phyloP scores from a whole-genome alignment of 2,329 filamentous ascomycete species.

The Pestalotiopsis sp. region DNA sequence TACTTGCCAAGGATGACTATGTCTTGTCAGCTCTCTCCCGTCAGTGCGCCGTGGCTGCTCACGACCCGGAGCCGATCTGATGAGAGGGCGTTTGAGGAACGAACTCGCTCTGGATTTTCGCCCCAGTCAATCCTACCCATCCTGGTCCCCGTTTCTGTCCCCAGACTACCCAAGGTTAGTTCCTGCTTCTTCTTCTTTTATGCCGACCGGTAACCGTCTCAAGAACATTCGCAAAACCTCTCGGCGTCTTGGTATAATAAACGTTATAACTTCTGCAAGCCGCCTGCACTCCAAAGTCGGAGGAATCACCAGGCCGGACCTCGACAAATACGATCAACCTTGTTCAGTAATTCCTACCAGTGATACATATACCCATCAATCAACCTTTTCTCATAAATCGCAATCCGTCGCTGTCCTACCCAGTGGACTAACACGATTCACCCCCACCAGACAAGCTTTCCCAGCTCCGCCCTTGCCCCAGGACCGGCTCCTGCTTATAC shows the following conservation, averaged over 20 bases:
- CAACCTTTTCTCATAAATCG: background rate
- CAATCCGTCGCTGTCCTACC: background rate
- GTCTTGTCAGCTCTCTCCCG: background rate
- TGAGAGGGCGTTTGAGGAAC: constrained; percentile 5
- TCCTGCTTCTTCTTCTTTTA: background rate
- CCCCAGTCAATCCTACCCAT: background rate
- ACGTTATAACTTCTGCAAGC: background rate
- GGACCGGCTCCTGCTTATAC: constrained; percentile 10
- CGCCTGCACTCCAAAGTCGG: background rate
- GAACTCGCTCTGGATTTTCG: background rate
- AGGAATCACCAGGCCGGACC: constrained; percentile 4
- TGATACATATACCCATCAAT: background rate
- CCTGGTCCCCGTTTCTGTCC: background rate
- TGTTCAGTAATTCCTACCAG: background rate
- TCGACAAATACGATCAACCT: background rate
- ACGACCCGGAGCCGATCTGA: background rate
- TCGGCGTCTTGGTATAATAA: constrained; percentile 13
- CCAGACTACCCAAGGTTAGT: background rate
- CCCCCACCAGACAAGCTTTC: background rate
- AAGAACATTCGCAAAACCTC: constrained; percentile 8
- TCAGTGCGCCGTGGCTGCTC: constrained; percentile 2
- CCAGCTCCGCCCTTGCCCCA: background rate
- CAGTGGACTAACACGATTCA: background rate
- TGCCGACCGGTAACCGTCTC: background rate
- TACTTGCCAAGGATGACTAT: background rate